Evolutionary conservation across 148 eudicot species (phyloP), one percentile per base, ranked within the genome.

Genomic region (Chenopodium album): DNA sequence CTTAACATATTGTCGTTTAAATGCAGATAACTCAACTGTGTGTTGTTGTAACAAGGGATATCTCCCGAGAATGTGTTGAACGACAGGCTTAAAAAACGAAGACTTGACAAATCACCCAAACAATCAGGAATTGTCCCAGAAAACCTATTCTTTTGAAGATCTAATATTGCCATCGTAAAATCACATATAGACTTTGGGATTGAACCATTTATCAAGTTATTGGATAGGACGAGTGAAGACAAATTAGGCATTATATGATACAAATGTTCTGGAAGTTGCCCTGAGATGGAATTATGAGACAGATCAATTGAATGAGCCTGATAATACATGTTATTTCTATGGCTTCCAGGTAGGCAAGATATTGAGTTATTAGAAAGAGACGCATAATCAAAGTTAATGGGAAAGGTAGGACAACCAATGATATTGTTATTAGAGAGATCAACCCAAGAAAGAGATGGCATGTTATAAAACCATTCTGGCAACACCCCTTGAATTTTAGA

Each of bases 401-500:
- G 76, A 29, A 56, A n/a, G 60, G 12, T 3, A 12, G 74, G 56
- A 3, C 60, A 63, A 2, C 75, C 73, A 9, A 22, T 19, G 17
- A 75, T 20, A 9, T 71, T 29, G 20, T 78, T 78, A 16, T 78
- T 23, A 3, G 80, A 82, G 47, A 76, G 70, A 56, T 54, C 16
- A 13, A 76, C 10, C 7, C 10, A 1, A 0, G 17, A 5, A 37
- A 59, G 76, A 12, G 9, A 29, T 50, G 41, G 20, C 79, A 76
- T 82, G 41, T 9, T 54, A 12, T 52, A 23, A 56, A 82, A 54
- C 84, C 84, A 82, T 17, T 34, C 48, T 1, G 88, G 82, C 11
- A 76, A 56, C n/a, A 50, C 12, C 16, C 85, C 87, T 10, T 52
- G 46, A 10, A 85, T 70, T 5, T 44, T 60, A 48, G 56, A 46